phyloP scores from a whole-genome alignment of 495 filamentous ascomycete genomes.

The Tuber melanosporum region DNA sequence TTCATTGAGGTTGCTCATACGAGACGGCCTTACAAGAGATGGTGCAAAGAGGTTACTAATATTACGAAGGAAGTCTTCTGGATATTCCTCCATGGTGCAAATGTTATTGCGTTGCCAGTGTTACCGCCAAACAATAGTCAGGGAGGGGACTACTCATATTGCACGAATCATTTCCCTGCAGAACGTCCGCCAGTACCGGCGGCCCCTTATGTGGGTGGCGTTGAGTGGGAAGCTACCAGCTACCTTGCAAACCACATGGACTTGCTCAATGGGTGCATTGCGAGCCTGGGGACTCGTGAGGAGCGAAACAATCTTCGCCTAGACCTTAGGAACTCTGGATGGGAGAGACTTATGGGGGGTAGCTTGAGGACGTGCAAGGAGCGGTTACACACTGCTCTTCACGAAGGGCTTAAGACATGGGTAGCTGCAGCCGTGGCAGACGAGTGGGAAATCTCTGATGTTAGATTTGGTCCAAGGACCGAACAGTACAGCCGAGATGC shows the following conservation, averaged over 20 bases:
- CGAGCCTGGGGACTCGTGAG: constrained; percentile 63
- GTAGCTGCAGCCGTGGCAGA: constrained; percentile 79
- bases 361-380: constrained; percentile 89
- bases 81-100: constrained; percentile 94
- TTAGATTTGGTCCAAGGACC: constrained; percentile 38
- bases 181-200: constrained; percentile 85
- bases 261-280: constrained; percentile 82
- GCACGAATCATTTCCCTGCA: constrained; percentile 71
- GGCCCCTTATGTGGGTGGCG: constrained; percentile 92
- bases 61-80: constrained; percentile 99
- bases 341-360: constrained; percentile 81
- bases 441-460: constrained; percentile 59
- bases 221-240: constrained; percentile 98
- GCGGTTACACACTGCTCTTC: constrained; percentile 82
- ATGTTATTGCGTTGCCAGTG: constrained; percentile 56
- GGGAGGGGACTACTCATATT: constrained; percentile 47
- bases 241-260: constrained; percentile 90
- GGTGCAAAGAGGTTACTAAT: constrained; percentile 83
- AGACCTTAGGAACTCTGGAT: constrained; percentile 75
- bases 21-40: constrained; percentile 80
- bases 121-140: constrained; percentile 2
- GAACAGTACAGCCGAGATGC: constrained; percentile 22
- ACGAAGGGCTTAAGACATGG: constrained; percentile 84
- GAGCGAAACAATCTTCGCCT: constrained; percentile 73
- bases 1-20: constrained; percentile 88